A percentile compares a stretch with the other conserved stretches of the same genome.
Conservation (phyloP, 1,284 basidiomycete species). For the Moniliophthora roreri region DNA sequence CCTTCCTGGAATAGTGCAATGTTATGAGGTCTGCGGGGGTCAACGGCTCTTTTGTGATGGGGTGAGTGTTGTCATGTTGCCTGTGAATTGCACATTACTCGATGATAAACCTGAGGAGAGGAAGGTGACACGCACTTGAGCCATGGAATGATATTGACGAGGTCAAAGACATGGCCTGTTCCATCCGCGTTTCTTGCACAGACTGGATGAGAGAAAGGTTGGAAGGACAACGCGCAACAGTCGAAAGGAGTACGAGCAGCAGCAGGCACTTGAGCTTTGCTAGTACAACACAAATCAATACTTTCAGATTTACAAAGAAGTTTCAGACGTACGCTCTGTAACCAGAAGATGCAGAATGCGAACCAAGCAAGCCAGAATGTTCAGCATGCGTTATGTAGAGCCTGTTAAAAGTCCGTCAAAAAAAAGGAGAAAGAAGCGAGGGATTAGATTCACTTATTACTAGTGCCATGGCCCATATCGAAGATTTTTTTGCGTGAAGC, state of each 20-base stretch:
- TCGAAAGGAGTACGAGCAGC: conserved; percentile 79
- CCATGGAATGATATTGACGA: conserved; percentile 78
- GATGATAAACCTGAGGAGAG: conserved; percentile 7
- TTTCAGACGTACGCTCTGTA: conserved; percentile 56
- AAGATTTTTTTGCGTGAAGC: not conserved
- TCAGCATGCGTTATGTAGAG: conserved; percentile 86
- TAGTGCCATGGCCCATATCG: conserved; percentile 82
- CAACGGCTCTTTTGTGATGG: conserved; percentile 84
- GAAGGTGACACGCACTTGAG: conserved; percentile 66
- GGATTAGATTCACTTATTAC: conserved; percentile 26
- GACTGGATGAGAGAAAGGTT: conserved; percentile 89
- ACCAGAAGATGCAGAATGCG: conserved; percentile 77
- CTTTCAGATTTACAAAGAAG: not conserved
- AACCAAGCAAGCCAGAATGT: conserved; percentile 74
- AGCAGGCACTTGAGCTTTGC: conserved; percentile 65
- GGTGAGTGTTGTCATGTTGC: conserved; percentile 79
- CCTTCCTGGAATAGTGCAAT: conserved; percentile 83
- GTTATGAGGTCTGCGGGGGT: conserved; percentile 81
- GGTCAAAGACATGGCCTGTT: conserved; percentile 69
- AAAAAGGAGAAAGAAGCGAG: no score
- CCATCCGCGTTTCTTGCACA: conserved; percentile 81
- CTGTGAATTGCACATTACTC: conserved; percentile 35
- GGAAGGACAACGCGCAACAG: conserved; percentile 90
- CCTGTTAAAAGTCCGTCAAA: no score
- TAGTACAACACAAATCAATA: conserved; percentile 27